A percentile compares a stretch with the other conserved stretches of the same genome.
phyloP scores from a whole-genome alignment of 306 rosid species.

The Rosa rugosa region DNA sequence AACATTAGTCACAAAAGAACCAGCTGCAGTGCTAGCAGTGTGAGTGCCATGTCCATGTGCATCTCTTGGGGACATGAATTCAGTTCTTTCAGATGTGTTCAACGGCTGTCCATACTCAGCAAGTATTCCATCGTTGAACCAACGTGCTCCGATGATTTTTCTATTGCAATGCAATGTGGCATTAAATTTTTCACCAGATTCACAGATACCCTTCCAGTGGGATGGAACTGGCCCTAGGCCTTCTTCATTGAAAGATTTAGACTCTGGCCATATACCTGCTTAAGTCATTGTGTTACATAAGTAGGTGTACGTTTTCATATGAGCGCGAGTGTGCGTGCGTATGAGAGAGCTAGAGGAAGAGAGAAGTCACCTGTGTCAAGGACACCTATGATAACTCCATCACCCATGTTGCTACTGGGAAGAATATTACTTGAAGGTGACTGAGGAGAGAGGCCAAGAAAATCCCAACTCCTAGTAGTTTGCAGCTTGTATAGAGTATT shows the following conservation, averaged over 20 bases:
- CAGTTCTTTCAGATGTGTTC: constrained; percentile 25
- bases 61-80: constrained; percentile 52
- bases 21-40: constrained; percentile 50
- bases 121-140: constrained; percentile 37
- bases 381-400: constrained; percentile 43
- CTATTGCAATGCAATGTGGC: constrained; percentile 41
- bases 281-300: not conserved
- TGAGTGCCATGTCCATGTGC: constrained; percentile 50
- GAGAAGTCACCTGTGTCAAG: constrained; percentile 46
- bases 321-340: not conserved
- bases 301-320: too few species aligned
- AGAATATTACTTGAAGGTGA: constrained; percentile 37
- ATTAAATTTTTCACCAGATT: constrained; percentile 40
- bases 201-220: constrained; percentile 48
- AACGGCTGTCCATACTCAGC: constrained; percentile 36
- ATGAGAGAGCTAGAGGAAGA: not conserved
- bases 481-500: constrained; percentile 41
- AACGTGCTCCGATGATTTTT: constrained; percentile 56
- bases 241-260: constrained; percentile 39
- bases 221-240: constrained; percentile 48
- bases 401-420: constrained; percentile 38
- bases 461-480: constrained; percentile 65
- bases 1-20: constrained; percentile 31
- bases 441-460: constrained; percentile 36
- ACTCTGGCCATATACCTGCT: constrained; percentile 67